These are phyloP conservation scores for Bassia scoparia DNA, from an alignment of 148 eudicot species.

Conservation along the genomic window DNA sequence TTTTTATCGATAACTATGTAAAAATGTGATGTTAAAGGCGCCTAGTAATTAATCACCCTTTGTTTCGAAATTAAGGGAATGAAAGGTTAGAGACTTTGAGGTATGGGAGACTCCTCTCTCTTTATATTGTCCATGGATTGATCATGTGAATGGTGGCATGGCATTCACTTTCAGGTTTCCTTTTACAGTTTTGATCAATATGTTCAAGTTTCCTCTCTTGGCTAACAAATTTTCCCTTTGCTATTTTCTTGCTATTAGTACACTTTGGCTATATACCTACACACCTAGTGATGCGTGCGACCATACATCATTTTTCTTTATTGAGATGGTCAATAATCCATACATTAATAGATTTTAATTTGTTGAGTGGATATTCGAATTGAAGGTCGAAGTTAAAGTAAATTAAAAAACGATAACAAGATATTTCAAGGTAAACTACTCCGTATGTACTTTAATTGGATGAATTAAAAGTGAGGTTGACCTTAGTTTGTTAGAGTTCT, in stretches of 20 bases:
- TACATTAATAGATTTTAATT: background rate
- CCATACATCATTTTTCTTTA: constrained; percentile 11
- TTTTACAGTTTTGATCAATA: constrained; percentile 10
- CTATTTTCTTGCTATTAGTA: constrained; percentile 15
- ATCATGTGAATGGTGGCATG: background rate
- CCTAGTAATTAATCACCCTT: no score
- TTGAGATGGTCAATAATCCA: background rate
- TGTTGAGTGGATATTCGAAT: background rate
- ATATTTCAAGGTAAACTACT: no score
- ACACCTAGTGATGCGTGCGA: background rate
- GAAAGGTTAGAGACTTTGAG: no score
- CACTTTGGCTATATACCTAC: background rate
- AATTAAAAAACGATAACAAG: no score
- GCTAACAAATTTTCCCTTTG: background rate
- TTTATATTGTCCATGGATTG: background rate
- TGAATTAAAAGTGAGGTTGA: no score
- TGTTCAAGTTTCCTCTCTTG: background rate
- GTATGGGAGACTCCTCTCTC: background rate
- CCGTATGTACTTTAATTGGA: no score
- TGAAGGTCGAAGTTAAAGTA: no score
- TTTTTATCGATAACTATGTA: no score
- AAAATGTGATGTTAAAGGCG: no score
- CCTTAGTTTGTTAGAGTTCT: no score
- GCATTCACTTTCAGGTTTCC: background rate
- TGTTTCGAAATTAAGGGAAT: no score